These are phyloP conservation scores for Sugiyamaella americana DNA, from an alignment of 805 yeast genomes.

Conservation along the genomic window DNA sequence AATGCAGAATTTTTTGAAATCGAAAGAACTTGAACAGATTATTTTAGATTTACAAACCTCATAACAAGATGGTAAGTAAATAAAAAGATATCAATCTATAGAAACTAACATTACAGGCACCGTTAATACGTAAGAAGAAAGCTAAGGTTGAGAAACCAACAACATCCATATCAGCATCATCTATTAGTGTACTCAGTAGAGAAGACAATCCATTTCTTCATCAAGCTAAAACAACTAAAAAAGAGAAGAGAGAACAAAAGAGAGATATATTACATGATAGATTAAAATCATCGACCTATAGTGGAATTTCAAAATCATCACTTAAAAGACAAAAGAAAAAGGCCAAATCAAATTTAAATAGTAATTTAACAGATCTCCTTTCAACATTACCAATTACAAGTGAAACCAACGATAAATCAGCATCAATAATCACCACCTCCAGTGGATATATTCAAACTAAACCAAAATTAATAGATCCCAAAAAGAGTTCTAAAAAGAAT, in stretches of 20 bases:
- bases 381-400: constrained; percentile 13
- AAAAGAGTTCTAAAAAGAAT: constrained; percentile 14
- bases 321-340: constrained; percentile 19
- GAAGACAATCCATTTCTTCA: constrained; percentile 16
- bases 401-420: constrained; percentile 2
- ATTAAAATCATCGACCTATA: constrained; percentile 4
- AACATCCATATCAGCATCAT: not conserved
- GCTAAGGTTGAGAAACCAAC: not conserved
- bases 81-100: not conserved
- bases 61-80: too few relatives aligned
- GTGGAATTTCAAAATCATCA: constrained; percentile 21
- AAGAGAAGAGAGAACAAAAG: constrained; percentile 21
- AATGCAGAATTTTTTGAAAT: too few relatives aligned
- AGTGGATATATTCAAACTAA: constrained; percentile 13
- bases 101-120: constrained; percentile 4
- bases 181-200: constrained; percentile 3
- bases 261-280: constrained; percentile 10
- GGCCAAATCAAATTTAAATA: constrained; percentile 13
- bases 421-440: not conserved
- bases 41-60: too few relatives aligned
- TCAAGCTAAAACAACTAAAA: constrained; percentile 18
- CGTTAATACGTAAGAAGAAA: constrained; percentile 5
- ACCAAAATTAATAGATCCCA: constrained; percentile 15
- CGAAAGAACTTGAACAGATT: too few relatives aligned
- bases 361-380: constrained; percentile 17